Conservation (phyloP, 495 filamentous ascomycete species). For the Arthonia radiata region DNA sequence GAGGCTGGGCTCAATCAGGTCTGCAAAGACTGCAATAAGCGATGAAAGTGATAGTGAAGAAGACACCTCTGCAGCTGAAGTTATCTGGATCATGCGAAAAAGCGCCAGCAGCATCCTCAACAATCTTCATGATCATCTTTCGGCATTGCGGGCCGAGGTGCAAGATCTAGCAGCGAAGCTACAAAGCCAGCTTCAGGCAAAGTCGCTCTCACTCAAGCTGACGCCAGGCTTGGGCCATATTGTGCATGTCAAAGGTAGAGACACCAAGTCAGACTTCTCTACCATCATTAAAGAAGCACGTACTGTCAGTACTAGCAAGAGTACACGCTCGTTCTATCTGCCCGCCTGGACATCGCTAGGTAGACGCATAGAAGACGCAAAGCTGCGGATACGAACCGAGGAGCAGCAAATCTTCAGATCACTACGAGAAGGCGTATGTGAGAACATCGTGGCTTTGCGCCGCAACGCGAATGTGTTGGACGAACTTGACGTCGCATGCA, state of each 20-base stretch:
- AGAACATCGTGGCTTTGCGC: constrained; percentile 56
- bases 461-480: constrained; percentile 75
- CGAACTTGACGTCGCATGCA: constrained; percentile 70
- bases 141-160: constrained; percentile 31
- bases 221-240: constrained; percentile 64
- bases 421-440: constrained; percentile 49
- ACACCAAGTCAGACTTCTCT: constrained; percentile 20
- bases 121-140: constrained; percentile 39
- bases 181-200: constrained; percentile 21
- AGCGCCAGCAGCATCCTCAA: constrained; percentile 40
- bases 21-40: constrained; percentile 1
- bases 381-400: constrained; percentile 50
- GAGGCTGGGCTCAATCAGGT: constrained; percentile 5
- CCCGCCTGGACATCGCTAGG: constrained; percentile 68
- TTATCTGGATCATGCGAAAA: constrained; percentile 67
- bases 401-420: constrained; percentile 48
- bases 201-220: constrained; percentile 37
- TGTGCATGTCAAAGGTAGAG: constrained; percentile 72
- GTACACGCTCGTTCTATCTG: constrained; percentile 62
- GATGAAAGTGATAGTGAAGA: constrained; percentile 1
- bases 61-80: constrained; percentile 14
- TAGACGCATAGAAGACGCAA: constrained; percentile 40
- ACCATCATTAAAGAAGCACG: constrained; percentile 18
- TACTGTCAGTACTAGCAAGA: constrained; percentile 52
- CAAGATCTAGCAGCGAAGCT: constrained; percentile 30